Conservation (phyloP, 106 monocot species). For the Apostasia shenzhenica region DNA sequence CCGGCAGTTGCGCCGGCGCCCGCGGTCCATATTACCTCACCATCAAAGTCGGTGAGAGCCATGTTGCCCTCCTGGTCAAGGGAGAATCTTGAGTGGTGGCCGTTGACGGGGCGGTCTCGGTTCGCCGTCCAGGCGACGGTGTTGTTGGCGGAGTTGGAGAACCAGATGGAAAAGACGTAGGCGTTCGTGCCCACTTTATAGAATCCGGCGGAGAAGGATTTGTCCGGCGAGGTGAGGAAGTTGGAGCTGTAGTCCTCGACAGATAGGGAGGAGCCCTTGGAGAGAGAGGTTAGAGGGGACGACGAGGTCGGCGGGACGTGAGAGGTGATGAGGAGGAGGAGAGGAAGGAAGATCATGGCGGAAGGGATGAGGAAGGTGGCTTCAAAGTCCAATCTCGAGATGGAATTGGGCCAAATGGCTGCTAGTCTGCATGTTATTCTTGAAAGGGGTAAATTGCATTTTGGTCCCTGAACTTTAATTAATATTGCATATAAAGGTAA, state of each 20-base stretch:
- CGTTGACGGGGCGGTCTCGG: conserved; percentile 35
- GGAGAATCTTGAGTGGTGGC: conserved; percentile 13
- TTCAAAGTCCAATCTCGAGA: too few relatives aligned
- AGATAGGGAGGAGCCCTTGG: conserved; percentile 22
- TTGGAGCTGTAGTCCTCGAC: conserved; percentile 6
- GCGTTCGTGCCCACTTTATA: conserved; percentile 32
- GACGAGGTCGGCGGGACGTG: background rate
- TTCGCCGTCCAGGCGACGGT: conserved; percentile 35
- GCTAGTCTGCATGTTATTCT: too few relatives aligned
- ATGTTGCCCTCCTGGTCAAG: conserved; percentile 14
- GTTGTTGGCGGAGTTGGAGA: conserved; percentile 18
- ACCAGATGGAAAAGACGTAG: conserved; percentile 41
- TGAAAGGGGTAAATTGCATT: too few relatives aligned
- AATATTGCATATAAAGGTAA: too few relatives aligned
- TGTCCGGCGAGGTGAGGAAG: conserved; percentile 17
- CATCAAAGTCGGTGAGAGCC: conserved; percentile 16
- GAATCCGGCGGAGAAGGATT: conserved; percentile 36
- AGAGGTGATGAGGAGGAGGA: background rate
- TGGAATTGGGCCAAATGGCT: too few relatives aligned
- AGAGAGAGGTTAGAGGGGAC: background rate
- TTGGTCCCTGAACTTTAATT: too few relatives aligned
- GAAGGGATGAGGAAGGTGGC: background rate
- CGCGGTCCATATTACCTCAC: conserved; percentile 19
- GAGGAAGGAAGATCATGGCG: background rate
- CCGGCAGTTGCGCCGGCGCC: conserved; percentile 3